Percentiles rank a stretch among this genome's conserved stretches.
Evolutionary conservation across 306 rosid species (phyloP).

Genomic region (Acacia acuminata): DNA sequence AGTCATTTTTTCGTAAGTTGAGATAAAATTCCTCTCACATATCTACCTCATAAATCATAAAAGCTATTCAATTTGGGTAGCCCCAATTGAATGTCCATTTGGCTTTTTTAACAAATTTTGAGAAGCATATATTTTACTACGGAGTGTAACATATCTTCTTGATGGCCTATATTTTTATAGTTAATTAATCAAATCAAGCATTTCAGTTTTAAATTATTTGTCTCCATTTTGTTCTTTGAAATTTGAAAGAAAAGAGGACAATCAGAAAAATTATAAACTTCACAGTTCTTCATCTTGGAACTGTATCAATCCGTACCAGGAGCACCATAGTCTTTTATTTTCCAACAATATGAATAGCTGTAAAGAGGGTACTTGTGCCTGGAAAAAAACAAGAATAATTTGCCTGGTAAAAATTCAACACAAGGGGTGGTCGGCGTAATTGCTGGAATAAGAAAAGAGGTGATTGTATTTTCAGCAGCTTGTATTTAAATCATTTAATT

Average conservation of each 20-base stretch:
- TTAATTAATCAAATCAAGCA: not conserved
- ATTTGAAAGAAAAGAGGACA: not conserved
- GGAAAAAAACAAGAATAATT: not conserved
- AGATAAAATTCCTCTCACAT: too few species aligned
- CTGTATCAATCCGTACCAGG: not conserved
- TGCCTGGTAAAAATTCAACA: not conserved
- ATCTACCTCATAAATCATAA: too few species aligned
- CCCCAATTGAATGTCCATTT: not conserved
- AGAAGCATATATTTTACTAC: not conserved
- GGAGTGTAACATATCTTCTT: not conserved
- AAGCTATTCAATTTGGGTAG: too few species aligned
- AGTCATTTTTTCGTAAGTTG: too few species aligned
- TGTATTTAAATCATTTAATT: not conserved
- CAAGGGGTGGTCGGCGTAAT: not conserved
- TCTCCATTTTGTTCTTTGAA: not conserved
- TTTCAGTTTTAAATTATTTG: not conserved
- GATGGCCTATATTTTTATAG: not conserved
- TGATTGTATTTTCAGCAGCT: not conserved
- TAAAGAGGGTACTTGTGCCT: not conserved
- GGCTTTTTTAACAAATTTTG: not conserved
- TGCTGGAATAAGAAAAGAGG: not conserved
- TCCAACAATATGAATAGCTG: not conserved
- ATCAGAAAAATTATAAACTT: not conserved
- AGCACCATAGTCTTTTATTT: not conserved
- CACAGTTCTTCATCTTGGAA: not conserved